Conservation (phyloP, 441 rosid species). For the Croton setiger region DNA sequence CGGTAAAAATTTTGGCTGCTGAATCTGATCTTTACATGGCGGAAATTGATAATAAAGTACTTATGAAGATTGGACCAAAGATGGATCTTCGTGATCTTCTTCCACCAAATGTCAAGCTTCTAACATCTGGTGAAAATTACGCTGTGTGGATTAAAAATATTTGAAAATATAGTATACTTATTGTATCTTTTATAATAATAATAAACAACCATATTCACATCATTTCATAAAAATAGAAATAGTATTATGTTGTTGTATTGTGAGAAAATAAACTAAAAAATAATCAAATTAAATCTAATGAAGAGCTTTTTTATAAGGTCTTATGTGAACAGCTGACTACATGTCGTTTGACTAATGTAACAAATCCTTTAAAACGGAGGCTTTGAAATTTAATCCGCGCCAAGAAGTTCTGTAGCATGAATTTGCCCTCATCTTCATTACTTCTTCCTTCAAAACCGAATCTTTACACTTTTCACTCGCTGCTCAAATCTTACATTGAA, state of each 20-base stretch:
- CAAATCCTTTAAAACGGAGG: too few relatives aligned
- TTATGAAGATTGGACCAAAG: constrained; percentile 66
- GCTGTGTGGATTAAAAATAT: constrained; percentile 49
- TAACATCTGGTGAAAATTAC: constrained; percentile 45
- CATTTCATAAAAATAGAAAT: too few relatives aligned
- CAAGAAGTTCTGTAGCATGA: constrained; percentile 29
- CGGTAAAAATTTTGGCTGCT: constrained; percentile 42
- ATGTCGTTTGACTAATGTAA: too few relatives aligned
- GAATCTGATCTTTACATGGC: constrained; percentile 59
- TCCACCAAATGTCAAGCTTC: constrained; percentile 45
- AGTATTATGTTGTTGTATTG: too few relatives aligned
- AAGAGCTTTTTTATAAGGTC: too few relatives aligned
- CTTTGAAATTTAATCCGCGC: too few relatives aligned
- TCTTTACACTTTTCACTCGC: constrained; percentile 43
- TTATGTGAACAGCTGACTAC: too few relatives aligned
- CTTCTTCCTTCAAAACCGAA: constrained; percentile 14
- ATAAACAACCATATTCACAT: too few relatives aligned
- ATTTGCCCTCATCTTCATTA: constrained; percentile 22
- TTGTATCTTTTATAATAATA: too few relatives aligned
- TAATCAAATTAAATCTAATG: too few relatives aligned
- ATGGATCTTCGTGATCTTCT: constrained; percentile 52
- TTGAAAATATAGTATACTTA: too few relatives aligned
- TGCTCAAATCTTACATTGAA: constrained; percentile 41
- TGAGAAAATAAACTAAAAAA: too few relatives aligned
- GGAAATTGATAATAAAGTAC: constrained; percentile 46